A percentile compares a stretch with the other conserved stretches of the same genome.
Conservation (phyloP, 1,284 basidiomycete species). For the Athelia psychrophila region DNA sequence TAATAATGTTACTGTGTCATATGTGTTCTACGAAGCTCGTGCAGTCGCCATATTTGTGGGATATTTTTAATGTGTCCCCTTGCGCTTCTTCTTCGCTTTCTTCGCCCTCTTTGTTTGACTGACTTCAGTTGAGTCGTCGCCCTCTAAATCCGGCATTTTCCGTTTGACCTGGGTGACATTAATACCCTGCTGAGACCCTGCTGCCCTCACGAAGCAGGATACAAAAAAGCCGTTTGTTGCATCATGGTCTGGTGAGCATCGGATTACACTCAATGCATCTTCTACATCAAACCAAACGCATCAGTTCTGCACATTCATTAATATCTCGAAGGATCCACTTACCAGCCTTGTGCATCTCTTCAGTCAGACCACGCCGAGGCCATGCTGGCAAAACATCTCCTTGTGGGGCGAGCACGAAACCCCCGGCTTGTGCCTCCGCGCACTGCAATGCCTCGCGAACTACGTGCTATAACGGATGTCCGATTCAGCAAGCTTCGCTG, state of each 20-base stretch:
- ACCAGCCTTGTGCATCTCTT: conserved; percentile 56
- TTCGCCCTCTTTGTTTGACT: neutral
- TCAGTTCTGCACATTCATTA: conserved; percentile 4
- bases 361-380: conserved; percentile 71
- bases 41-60: too few species aligned
- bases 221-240: conserved; percentile 96
- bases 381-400: conserved; percentile 72
- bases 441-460: conserved; percentile 67
- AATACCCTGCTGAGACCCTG: conserved; percentile 3
- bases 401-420: conserved; percentile 68
- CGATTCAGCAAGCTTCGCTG: neutral
- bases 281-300: conserved; percentile 29
- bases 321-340: neutral
- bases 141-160: conserved; percentile 12
- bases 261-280: conserved; percentile 67
- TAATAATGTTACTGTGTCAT: too few species aligned
- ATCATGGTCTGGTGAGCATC: conserved; percentile 86
- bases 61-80: neutral
- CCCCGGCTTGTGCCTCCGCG: conserved; percentile 54
- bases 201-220: conserved; percentile 69
- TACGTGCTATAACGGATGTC: conserved; percentile 29
- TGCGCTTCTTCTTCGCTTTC: conserved; percentile 2
- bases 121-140: neutral
- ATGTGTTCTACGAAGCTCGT: too few species aligned
- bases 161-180: conserved; percentile 14